Conservation (phyloP, 2,329 filamentous ascomycete genomes). For the Aurifilum marmelostoma region DNA sequence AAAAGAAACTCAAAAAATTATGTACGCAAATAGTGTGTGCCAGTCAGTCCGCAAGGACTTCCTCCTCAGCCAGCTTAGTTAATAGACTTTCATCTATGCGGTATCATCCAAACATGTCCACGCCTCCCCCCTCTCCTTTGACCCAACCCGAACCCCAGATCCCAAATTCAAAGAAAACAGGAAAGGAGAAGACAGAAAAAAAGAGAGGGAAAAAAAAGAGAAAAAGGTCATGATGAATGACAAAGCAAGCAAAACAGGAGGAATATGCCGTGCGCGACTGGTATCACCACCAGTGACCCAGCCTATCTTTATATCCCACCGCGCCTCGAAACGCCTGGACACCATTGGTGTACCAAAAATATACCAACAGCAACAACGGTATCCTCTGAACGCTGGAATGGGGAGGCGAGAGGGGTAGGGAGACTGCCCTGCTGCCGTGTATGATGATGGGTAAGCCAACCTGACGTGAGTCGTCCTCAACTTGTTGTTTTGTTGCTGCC, state of each 20-base stretch:
- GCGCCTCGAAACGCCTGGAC: neutral
- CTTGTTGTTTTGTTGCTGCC: no score
- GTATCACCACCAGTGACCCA: neutral
- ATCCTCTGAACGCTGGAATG: neutral
- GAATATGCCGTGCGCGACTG: neutral
- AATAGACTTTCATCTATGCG: constrained; percentile 15
- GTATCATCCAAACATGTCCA: constrained; percentile 14
- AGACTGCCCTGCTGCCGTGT: neutral
- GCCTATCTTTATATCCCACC: neutral
- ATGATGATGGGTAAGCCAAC: neutral
- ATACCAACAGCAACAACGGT: no score
- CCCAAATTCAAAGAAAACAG: neutral
- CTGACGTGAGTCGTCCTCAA: neutral
- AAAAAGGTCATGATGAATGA: neutral
- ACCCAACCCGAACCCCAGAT: neutral
- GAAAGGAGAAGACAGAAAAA: neutral
- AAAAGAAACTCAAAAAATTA: constrained; percentile 12
- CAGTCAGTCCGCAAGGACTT: neutral
- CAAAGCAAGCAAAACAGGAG: neutral
- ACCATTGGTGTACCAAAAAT: neutral
- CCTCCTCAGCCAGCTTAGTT: neutral
- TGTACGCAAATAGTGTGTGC: constrained; percentile 4
- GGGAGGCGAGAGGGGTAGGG: no score
- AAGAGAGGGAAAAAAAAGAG: neutral
- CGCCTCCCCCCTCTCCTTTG: neutral